A percentile compares a stretch with the other conserved stretches of the same genome.
Conservation (phyloP, 306 rosid genomes). For the Ormosia emarginata region DNA sequence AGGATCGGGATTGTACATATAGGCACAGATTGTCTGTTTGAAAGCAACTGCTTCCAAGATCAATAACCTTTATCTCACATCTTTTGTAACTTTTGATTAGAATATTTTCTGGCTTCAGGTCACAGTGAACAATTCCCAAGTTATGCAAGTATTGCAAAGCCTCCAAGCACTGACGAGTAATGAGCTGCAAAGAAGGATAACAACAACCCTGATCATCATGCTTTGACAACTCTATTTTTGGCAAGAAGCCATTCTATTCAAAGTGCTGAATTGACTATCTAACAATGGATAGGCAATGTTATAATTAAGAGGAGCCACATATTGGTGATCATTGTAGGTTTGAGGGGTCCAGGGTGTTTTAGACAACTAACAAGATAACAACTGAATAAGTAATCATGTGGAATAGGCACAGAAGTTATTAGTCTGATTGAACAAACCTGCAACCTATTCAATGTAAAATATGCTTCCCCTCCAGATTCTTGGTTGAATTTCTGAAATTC, state of each 20-base stretch:
- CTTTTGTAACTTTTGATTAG: slow-evolving; percentile 82
- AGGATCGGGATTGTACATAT: slow-evolving; percentile 95
- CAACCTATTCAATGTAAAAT: slow-evolving; percentile 76
- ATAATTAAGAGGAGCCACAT: neutral
- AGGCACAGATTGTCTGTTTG: slow-evolving; percentile 77
- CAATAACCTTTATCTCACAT: slow-evolving; percentile 89
- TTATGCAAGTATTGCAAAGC: slow-evolving; percentile 88
- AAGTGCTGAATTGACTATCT: neutral
- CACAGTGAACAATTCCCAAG: slow-evolving; percentile 92
- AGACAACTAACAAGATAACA: neutral
- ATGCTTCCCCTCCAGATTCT: slow-evolving; percentile 86
- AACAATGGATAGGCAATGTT: neutral
- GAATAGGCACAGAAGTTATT: slow-evolving; percentile 1
- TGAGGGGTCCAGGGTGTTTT: neutral
- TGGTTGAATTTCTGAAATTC: slow-evolving; percentile 93
- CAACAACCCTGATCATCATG: slow-evolving; percentile 13
- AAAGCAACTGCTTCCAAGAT: slow-evolving; percentile 98
- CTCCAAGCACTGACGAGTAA: slow-evolving; percentile 88
- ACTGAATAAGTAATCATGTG: neutral
- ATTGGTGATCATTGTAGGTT: neutral
- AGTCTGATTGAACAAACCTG: slow-evolving; percentile 64
- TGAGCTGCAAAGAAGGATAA: slow-evolving; percentile 45
- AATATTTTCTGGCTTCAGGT: slow-evolving; percentile 94
- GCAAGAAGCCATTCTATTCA: slow-evolving; percentile 5
- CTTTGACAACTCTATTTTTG: slow-evolving; percentile 8